Conservation (phyloP, 345 rosid species). For the Euclidium syriacum region DNA sequence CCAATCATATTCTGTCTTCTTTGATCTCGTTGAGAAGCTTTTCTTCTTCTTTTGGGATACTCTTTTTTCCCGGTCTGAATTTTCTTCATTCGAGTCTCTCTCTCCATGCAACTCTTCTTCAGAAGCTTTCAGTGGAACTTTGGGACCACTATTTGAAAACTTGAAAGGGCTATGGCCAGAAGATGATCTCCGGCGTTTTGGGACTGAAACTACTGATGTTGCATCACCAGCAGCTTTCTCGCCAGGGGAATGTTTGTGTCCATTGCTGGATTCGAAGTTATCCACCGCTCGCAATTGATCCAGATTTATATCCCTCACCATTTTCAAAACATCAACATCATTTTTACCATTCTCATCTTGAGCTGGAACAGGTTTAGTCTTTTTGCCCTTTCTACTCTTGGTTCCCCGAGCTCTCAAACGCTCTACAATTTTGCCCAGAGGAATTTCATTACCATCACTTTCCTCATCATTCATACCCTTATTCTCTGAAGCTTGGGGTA, state of each 20-base stretch:
- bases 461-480: constrained; percentile 51
- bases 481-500: constrained; percentile 36
- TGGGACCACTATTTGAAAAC: constrained; percentile 40
- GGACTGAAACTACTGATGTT: constrained; percentile 55
- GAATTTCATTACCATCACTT: constrained; percentile 71
- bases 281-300: constrained; percentile 47
- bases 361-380: constrained; percentile 39
- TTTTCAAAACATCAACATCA: constrained; percentile 78
- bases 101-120: constrained; percentile 33
- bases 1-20: constrained; percentile 42
- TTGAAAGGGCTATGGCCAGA: constrained; percentile 48
- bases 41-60: constrained; percentile 36
- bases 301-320: constrained; percentile 92
- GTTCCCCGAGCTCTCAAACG: constrained; percentile 62
- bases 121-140: constrained; percentile 31
- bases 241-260: constrained; percentile 48
- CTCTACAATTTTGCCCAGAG: constrained; percentile 70
- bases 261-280: constrained; percentile 78
- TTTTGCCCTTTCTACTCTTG: constrained; percentile 51
- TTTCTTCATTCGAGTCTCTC: constrained; percentile 37
- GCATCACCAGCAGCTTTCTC: constrained; percentile 43
- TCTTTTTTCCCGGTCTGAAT: constrained; percentile 20
- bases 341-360: constrained; percentile 47
- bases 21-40: constrained; percentile 35
- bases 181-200: constrained; percentile 70